phyloP scores from a whole-genome alignment of 257 asterid species.

The Leptodermis oblonga region DNA sequence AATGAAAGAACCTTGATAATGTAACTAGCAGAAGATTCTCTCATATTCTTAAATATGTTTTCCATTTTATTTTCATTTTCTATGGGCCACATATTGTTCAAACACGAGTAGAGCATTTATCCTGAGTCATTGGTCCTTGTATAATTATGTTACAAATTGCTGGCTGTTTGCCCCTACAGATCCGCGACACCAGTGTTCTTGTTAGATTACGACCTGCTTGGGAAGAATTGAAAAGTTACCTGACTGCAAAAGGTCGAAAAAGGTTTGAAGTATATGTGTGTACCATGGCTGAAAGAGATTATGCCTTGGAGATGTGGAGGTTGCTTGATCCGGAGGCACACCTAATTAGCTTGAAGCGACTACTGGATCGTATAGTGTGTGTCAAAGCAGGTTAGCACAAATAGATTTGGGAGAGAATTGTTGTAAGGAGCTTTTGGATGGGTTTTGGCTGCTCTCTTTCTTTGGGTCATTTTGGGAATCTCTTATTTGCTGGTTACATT shows the following conservation, averaged over 20 bases:
- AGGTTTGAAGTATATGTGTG: conserved; percentile 97
- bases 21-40: not conserved
- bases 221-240: conserved; percentile 84
- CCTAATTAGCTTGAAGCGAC: conserved; percentile 62
- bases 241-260: conserved; percentile 90
- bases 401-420: not conserved
- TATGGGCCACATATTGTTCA: not conserved
- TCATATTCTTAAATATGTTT: not conserved
- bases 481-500: not conserved
- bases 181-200: conserved; percentile 92
- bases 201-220: conserved; percentile 97
- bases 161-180: conserved; percentile 47
- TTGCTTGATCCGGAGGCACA: conserved; percentile 87
- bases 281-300: conserved; percentile 99
- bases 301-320: conserved; percentile 99
- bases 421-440: not conserved
- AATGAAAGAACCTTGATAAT: not conserved
- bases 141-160: conserved; percentile 8
- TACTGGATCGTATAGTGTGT: conserved; percentile 81
- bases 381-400: conserved; percentile 70
- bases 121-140: not conserved
- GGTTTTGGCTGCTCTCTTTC: not conserved
- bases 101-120: not conserved
- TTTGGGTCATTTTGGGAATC: not conserved
- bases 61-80: no score